Percentiles rank a stretch among this genome's conserved stretches.
Evolutionary conservation across 2,329 filamentous ascomycete species (phyloP).

Genomic region (Neofusicoccum sp.): DNA sequence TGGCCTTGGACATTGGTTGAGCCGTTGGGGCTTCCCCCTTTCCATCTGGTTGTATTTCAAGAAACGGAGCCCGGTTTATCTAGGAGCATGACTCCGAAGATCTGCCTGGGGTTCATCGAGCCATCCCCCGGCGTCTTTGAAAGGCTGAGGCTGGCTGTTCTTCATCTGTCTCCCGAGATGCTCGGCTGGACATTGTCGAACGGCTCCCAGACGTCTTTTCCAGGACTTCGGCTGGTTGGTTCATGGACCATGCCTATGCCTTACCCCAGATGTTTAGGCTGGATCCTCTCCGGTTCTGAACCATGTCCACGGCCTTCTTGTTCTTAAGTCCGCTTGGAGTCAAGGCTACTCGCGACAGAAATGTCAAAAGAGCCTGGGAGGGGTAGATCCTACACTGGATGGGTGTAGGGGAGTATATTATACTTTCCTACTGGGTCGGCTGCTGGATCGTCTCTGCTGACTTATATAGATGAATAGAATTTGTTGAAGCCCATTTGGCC

Average conservation of each 20-base stretch:
- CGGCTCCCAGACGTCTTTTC: neutral
- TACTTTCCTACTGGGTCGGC: neutral
- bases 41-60: neutral
- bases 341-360: neutral
- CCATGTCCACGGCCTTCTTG: neutral
- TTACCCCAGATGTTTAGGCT: neutral
- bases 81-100: neutral
- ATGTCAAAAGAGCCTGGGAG: neutral
- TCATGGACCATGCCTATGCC: neutral
- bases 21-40: neutral
- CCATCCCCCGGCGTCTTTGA: neutral
- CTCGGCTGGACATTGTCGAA: neutral
- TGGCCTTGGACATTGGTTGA: neutral
- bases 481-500: neutral
- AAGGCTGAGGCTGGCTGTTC: neutral
- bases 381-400: neutral
- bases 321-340: neutral
- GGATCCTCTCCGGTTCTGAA: neutral
- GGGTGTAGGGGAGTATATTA: neutral
- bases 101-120: neutral
- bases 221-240: neutral
- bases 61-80: neutral
- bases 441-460: neutral
- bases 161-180: neutral
- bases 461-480: neutral